Percentiles rank a stretch among this genome's conserved stretches.
These are phyloP conservation scores for Quercus gilva DNA, from an alignment of 306 rosid genomes.

Conservation along the genomic window DNA sequence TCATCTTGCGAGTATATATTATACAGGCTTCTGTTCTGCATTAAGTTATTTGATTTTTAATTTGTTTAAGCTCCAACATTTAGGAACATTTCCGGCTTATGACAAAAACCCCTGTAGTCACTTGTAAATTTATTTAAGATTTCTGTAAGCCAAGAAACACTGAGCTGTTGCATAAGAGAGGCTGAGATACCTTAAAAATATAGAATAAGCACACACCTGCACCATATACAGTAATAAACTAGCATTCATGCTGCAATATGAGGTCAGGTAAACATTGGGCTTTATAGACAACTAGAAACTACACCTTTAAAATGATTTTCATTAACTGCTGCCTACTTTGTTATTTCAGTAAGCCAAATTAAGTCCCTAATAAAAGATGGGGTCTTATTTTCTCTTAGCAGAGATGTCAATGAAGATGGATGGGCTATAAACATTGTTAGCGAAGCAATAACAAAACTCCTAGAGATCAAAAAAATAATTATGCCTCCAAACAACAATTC, in stretches of 20 bases:
- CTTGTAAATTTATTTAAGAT: not conserved
- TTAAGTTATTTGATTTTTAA: not conserved
- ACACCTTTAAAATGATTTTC: not conserved
- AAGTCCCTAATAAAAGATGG: not conserved
- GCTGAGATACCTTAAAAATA: too few relatives aligned
- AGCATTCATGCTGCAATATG: not conserved
- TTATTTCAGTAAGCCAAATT: not conserved
- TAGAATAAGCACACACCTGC: not conserved
- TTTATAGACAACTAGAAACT: not conserved
- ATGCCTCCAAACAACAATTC: conserved; percentile 23
- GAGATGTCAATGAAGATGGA: conserved; percentile 41
- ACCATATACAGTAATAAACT: not conserved
- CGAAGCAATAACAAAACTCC: conserved; percentile 49
- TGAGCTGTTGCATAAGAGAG: too few relatives aligned
- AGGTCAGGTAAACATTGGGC: not conserved
- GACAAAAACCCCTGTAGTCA: not conserved
- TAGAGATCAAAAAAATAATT: conserved; percentile 50
- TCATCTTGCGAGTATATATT: too few relatives aligned
- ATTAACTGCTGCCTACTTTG: not conserved
- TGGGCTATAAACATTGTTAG: conserved; percentile 50
- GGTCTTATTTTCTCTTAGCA: conserved; percentile 18
- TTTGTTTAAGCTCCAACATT: not conserved
- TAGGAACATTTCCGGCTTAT: not conserved
- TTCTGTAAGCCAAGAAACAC: not conserved
- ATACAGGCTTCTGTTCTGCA: too few relatives aligned